phyloP scores from a whole-genome alignment of 441 rosid species.

The Melastoma candidum region DNA sequence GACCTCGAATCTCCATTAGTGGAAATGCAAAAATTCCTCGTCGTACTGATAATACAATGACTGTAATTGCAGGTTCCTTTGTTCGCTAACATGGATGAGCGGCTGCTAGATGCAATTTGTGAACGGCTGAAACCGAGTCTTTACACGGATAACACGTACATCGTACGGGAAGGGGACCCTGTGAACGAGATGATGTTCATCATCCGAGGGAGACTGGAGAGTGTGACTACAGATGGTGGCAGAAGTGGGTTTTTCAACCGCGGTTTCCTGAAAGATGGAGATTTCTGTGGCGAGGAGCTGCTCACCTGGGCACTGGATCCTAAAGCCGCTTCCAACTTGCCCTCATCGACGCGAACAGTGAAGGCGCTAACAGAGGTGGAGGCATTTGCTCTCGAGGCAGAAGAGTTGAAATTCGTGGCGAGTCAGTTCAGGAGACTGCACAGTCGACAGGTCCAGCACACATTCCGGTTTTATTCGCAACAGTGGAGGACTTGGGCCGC shows the following conservation, averaged over 20 bases:
- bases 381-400: slow-evolving; percentile 85
- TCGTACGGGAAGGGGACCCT: slow-evolving; percentile 94
- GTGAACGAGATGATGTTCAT: slow-evolving; percentile 90
- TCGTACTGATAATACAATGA: neutral
- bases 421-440: slow-evolving; percentile 88
- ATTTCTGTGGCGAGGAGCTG: slow-evolving; percentile 75
- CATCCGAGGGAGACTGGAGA: slow-evolving; percentile 77
- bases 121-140: slow-evolving; percentile 86
- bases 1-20: neutral
- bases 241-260: slow-evolving; percentile 88
- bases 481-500: slow-evolving; percentile 98
- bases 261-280: slow-evolving; percentile 71
- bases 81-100: slow-evolving; percentile 92
- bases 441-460: slow-evolving; percentile 83
- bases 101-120: slow-evolving; percentile 79
- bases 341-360: slow-evolving; percentile 60
- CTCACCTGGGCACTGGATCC: slow-evolving; percentile 76
- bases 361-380: slow-evolving; percentile 74
- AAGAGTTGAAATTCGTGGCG: slow-evolving; percentile 79
- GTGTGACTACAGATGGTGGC: slow-evolving; percentile 93
- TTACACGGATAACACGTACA: slow-evolving; percentile 64
- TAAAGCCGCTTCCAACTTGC: slow-evolving; percentile 47
- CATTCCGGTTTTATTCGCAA: slow-evolving; percentile 87
- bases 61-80: slow-evolving; percentile 56
- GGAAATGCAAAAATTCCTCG: neutral